Percentiles rank a stretch among this genome's conserved stretches.
Evolutionary conservation across 768 basidiomycete species (phyloP).

Genomic region (Podaxis sp.): DNA sequence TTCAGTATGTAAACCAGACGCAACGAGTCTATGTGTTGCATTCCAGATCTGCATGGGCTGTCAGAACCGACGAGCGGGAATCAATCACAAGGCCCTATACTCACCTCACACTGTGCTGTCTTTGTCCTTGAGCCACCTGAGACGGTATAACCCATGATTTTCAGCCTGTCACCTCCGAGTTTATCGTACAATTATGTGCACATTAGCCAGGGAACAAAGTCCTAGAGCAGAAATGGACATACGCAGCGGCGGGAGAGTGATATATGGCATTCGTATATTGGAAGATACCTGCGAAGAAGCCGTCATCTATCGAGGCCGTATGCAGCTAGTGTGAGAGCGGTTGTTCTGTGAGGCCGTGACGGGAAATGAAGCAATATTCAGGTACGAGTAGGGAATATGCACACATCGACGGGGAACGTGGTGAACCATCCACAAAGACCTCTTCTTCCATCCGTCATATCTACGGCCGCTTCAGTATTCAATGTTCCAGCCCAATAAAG

Average conservation of each 20-base stretch:
- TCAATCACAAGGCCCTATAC: not conserved
- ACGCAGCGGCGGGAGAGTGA: constrained; percentile 53
- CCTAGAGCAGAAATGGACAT: constrained; percentile 14
- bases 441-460: constrained; percentile 50
- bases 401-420: constrained; percentile 54
- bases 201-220: not conserved
- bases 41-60: constrained; percentile 52
- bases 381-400: constrained; percentile 16
- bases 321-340: constrained; percentile 43
- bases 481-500: not conserved
- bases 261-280: constrained; percentile 53
- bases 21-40: constrained; percentile 46
- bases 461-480: constrained; percentile 24
- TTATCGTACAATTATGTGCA: not conserved
- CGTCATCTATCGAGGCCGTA: constrained; percentile 25
- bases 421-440: constrained; percentile 55
- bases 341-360: constrained; percentile 35
- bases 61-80: not conserved
- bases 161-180: constrained; percentile 45
- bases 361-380: not conserved
- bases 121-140: constrained; percentile 45
- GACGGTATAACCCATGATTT: constrained; percentile 51
- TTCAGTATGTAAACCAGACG: constrained; percentile 53
- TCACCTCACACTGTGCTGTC: constrained; percentile 52
- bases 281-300: constrained; percentile 37